A percentile compares a stretch with the other conserved stretches of the same genome.
Conservation (phyloP, 306 rosid genomes). For the Coriaria nepalensis region DNA sequence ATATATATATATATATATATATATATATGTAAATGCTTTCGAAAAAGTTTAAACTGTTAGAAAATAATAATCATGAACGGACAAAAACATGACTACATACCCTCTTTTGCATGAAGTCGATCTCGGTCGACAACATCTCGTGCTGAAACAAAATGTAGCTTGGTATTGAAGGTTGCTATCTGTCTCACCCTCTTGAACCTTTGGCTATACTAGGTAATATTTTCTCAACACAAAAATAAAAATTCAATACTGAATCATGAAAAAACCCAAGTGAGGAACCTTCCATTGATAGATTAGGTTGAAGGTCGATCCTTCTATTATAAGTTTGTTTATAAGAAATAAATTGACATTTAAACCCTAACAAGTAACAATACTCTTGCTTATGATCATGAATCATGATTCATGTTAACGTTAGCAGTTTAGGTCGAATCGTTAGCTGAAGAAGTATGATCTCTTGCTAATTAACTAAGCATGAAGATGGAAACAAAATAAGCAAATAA, state of each 20-base stretch:
- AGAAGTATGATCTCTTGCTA: not conserved
- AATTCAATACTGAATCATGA: too few species aligned
- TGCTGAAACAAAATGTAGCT: constrained; percentile 28
- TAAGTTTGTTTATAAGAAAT: too few species aligned
- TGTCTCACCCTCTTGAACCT: too few species aligned
- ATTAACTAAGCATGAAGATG: not conserved
- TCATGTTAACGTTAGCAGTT: too few species aligned
- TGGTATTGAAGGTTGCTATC: not conserved
- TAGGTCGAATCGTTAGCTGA: not conserved
- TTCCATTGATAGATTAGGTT: too few species aligned
- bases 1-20: not conserved
- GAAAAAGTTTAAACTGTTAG: not conserved
- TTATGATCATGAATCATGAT: too few species aligned
- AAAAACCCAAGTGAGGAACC: too few species aligned
- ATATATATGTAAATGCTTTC: not conserved
- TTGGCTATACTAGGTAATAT: too few species aligned
- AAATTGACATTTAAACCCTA: too few species aligned
- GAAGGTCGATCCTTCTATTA: too few species aligned
- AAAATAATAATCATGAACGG: not conserved
- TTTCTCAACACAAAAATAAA: too few species aligned
- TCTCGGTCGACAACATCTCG: constrained; percentile 65
- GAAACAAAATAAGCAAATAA: not conserved
- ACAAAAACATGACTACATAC: constrained; percentile 23
- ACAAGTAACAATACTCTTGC: too few species aligned
- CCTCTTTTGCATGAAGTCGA: constrained; percentile 93